Evolutionary conservation across 805 yeast species (phyloP).

Genomic region (Monosporozyma servazzii): DNA sequence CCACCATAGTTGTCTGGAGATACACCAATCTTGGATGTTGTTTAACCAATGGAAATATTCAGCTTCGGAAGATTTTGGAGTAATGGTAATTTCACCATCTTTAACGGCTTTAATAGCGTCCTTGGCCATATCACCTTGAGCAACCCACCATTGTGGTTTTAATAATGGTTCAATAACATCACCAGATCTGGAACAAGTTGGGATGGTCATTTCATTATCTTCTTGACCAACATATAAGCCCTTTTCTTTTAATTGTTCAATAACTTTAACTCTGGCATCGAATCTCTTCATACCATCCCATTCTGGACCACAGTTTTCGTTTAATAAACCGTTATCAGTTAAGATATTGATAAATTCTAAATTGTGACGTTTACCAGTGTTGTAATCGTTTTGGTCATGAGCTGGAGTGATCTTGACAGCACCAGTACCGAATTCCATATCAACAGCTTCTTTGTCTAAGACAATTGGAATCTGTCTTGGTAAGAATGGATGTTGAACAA

Average conservation of each 20-base stretch:
- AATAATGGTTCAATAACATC: constrained; percentile 93
- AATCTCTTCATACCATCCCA: constrained; percentile 89
- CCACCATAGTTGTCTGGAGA: constrained; percentile 91
- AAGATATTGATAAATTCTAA: constrained; percentile 82
- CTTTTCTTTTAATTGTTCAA: constrained; percentile 64
- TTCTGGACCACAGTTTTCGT: constrained; percentile 81
- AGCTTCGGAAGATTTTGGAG: constrained; percentile 83
- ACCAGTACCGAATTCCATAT: constrained; percentile 99
- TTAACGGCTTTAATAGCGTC: constrained; percentile 81
- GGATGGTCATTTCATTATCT: constrained; percentile 94
- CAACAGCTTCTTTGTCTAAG: constrained; percentile 88
- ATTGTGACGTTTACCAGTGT: constrained; percentile 88
- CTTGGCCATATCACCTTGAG: constrained; percentile 79
- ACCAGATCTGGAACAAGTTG: constrained; percentile 91
- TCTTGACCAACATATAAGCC: constrained; percentile 76
- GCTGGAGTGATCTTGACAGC: constrained; percentile 99
- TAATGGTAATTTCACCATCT: constrained; percentile 68
- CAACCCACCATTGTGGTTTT: constrained; percentile 99
- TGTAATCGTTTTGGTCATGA: constrained; percentile 95
- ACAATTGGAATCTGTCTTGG: constrained; percentile 80
- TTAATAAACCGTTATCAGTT: constrained; percentile 86
- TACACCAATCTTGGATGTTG: constrained; percentile 98
- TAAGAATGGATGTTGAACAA: constrained; percentile 80
- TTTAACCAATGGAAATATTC: constrained; percentile 95
- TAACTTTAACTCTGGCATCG: constrained; percentile 81